phyloP scores from a whole-genome alignment of 257 asterid species.

The Rhazya stricta region DNA sequence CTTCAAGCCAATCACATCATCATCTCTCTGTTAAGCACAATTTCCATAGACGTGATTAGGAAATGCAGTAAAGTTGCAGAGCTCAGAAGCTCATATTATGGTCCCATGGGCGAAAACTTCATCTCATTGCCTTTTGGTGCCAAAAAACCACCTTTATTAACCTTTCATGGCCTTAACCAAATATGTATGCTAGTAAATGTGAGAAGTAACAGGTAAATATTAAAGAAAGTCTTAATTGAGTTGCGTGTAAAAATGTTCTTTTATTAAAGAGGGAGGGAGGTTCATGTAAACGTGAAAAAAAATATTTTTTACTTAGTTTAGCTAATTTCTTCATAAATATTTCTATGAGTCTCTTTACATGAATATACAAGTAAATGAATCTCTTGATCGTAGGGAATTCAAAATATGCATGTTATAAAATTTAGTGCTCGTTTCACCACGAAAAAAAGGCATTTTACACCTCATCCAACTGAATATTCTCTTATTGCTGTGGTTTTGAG shows the following conservation, averaged over 20 bases:
- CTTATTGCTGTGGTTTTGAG: neutral
- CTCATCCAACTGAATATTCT: too few relatives aligned
- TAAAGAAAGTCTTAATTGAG: neutral
- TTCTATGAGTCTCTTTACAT: too few relatives aligned
- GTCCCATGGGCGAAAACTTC: neutral
- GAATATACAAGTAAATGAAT: neutral
- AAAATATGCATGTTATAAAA: too few relatives aligned
- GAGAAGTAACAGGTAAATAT: too few relatives aligned
- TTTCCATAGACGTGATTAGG: neutral
- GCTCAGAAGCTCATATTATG: neutral
- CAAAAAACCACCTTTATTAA: neutral
- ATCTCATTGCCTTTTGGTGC: neutral
- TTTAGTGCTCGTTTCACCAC: too few relatives aligned
- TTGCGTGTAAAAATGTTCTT: too few relatives aligned
- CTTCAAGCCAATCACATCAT: conserved; percentile 11
- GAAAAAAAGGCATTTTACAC: too few relatives aligned
- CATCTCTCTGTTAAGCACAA: neutral
- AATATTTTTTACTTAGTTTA: too few relatives aligned
- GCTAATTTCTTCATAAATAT: neutral
- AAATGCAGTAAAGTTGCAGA: neutral
- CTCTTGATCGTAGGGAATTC: too few relatives aligned
- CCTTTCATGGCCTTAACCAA: neutral
- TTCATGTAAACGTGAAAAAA: too few relatives aligned
- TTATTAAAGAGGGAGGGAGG: too few relatives aligned
- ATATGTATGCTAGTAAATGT: neutral